These are phyloP conservation scores for Talaromyces adpressus DNA, from an alignment of 495 filamentous ascomycete species.

Conservation along the genomic window DNA sequence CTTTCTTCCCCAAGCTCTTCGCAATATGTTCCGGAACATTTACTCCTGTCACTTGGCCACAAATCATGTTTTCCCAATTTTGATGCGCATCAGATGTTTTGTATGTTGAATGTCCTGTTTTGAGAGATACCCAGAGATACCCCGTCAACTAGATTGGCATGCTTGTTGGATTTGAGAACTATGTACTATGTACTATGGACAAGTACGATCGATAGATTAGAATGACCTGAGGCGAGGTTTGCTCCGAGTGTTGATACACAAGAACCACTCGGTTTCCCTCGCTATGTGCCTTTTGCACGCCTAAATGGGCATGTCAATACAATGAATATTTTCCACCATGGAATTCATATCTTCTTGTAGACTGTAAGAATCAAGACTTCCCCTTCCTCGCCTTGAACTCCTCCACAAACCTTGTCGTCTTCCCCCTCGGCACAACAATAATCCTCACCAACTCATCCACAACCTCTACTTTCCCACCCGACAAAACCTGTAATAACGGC, in stretches of 20 bases:
- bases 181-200: neutral
- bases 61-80: neutral
- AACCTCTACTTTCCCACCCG: constrained; percentile 73
- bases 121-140: constrained; percentile 1
- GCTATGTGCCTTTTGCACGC: constrained; percentile 2
- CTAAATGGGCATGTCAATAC: neutral
- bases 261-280: constrained; percentile 9
- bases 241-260: constrained; percentile 1
- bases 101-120: neutral
- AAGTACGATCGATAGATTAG: too few relatives aligned
- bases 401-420: constrained; percentile 64
- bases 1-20: neutral
- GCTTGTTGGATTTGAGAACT: neutral
- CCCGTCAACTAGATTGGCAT: constrained; percentile 4
- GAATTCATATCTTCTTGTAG: neutral
- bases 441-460: constrained; percentile 80
- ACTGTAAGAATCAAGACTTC: neutral
- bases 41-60: neutral
- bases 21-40: neutral
- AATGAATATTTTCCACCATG: neutral
- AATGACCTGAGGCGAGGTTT: constrained; percentile 4
- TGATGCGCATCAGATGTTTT: neutral
- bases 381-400: constrained; percentile 70
- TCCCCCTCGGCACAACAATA: constrained; percentile 65
- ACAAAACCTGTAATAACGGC: constrained; percentile 63